Evolutionary conservation across 1,284 basidiomycete genomes (phyloP).

Genomic region (Melampsora occidentalis): DNA sequence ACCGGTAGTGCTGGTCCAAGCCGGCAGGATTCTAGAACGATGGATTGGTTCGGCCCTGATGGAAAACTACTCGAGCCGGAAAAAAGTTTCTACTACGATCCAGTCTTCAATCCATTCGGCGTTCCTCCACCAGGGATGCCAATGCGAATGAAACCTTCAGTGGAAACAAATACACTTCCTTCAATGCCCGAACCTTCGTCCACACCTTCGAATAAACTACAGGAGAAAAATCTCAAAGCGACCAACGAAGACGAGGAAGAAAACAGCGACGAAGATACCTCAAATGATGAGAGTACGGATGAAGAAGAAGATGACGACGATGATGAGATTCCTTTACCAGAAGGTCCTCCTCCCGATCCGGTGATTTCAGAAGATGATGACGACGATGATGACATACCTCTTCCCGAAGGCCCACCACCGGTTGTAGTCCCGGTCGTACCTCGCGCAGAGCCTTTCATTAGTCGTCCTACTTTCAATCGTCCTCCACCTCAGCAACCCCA

Average conservation of each 20-base stretch:
- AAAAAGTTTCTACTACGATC: conserved; percentile 53
- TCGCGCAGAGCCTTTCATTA: conserved; percentile 11
- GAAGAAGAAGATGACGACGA: conserved; percentile 20
- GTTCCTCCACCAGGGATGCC: conserved; percentile 54
- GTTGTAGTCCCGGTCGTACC: not conserved
- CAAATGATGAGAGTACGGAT: conserved; percentile 21
- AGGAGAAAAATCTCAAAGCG: conserved; percentile 25
- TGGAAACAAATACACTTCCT: conserved; percentile 7
- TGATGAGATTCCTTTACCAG: conserved; percentile 39
- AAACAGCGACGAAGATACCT: not conserved
- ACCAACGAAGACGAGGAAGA: conserved; percentile 36
- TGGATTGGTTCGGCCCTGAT: conserved; percentile 44
- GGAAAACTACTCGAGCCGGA: conserved; percentile 46
- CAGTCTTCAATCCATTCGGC: conserved; percentile 52
- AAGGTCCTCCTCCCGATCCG: conserved; percentile 42
- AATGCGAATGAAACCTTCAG: conserved; percentile 40
- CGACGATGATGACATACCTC: conserved; percentile 18
- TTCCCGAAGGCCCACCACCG: conserved; percentile 43
- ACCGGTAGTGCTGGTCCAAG: not conserved
- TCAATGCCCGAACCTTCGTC: not conserved
- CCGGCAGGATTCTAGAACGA: conserved; percentile 5
- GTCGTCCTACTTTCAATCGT: conserved; percentile 1
- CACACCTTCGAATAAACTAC: not conserved
- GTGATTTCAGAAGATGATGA: conserved; percentile 9
- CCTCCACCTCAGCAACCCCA: not conserved